Base-by-base conservation (phyloP, 2,329 filamentous ascomycete species). In the Fusarium agapanthi region DNA sequence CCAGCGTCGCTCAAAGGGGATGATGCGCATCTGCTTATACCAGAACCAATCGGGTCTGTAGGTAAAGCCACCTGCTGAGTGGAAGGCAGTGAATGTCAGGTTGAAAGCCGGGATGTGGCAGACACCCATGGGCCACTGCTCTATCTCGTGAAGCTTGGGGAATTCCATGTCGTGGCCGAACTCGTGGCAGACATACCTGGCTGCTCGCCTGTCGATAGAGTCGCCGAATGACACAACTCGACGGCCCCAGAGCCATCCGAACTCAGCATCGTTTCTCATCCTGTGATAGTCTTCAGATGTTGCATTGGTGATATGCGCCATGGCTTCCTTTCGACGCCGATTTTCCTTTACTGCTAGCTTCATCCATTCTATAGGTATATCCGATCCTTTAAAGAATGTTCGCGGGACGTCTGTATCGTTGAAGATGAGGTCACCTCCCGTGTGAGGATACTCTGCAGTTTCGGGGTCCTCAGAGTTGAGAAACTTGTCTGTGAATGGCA, bases 1-100 rank as follows among this genome's bases (percentile, higher is more conserved):
- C 58, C 61, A 63, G 6, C 61, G 61, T 24, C 61, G 32, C 28
- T 65, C 61, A 13, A 65, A 65, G 0, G 61, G 57, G 5, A 65
- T 53, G 6, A 65, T 63, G 1, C 32, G 10, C 57, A 65, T 65
- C 4, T 63, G 4, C 18, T 44, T 63, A 5, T 65, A 63, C 58
- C 61, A 65, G 16, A 65, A 65, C 58, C 61, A 63, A 0, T 45
- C 24, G 3, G 61, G 61, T 5, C 38, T 53, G 16, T 65, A 65
- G 2, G 61, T 63, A 18, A 54, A 65, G 0, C 37, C 58, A 2
- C 61, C 61, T 1, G 61, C 58, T 0, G 59, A 44, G 20, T 63
- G 58, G 6, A 63, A 65, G 6, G 40, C 61, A 28, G 40, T 32
- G 24, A 63, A 35, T 0, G 61, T 65, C 0, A 65, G 16, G n/a